Evolutionary conservation across 768 basidiomycete species (phyloP).

Genomic region (Trametopsis cervina): DNA sequence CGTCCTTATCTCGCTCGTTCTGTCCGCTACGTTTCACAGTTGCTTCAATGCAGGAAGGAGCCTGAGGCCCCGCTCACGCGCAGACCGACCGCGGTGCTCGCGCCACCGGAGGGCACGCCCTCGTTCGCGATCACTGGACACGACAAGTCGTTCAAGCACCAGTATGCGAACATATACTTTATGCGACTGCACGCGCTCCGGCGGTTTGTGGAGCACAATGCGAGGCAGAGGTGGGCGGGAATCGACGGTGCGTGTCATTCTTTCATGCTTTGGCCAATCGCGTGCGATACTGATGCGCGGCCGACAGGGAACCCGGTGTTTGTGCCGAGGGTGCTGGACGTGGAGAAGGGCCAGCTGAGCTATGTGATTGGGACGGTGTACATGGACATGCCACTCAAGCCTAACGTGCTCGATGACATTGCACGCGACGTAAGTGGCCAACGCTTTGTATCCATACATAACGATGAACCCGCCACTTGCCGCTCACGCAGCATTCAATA

Average conservation of each 20-base stretch:
- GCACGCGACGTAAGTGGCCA: constrained; percentile 73
- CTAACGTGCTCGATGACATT: constrained; percentile 94
- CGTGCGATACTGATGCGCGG: too few species aligned
- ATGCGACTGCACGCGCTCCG: constrained; percentile 46
- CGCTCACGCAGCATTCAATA: constrained; percentile 68
- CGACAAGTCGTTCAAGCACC: constrained; percentile 55
- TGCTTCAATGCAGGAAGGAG: constrained; percentile 16
- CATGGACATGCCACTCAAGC: constrained; percentile 98
- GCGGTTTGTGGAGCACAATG: constrained; percentile 39
- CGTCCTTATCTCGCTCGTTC: not conserved
- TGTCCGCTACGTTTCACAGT: not conserved
- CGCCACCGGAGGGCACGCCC: constrained; percentile 23
- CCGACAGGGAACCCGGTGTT: constrained; percentile 55
- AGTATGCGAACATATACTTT: constrained; percentile 73
- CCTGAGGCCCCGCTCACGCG: constrained; percentile 22
- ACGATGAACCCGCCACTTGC: too few species aligned
- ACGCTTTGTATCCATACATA: constrained; percentile 1
- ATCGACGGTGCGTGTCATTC: constrained; percentile 29
- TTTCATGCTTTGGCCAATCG: not conserved
- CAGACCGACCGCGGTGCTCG: constrained; percentile 22
- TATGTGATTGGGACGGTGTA: constrained; percentile 94
- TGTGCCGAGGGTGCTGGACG: constrained; percentile 81
- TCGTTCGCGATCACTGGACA: constrained; percentile 37
- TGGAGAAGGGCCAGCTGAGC: constrained; percentile 77
- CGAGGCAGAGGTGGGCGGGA: constrained; percentile 42